These are phyloP conservation scores for Moringa oleifera DNA, from an alignment of 345 rosid species.

Conservation along the genomic window DNA sequence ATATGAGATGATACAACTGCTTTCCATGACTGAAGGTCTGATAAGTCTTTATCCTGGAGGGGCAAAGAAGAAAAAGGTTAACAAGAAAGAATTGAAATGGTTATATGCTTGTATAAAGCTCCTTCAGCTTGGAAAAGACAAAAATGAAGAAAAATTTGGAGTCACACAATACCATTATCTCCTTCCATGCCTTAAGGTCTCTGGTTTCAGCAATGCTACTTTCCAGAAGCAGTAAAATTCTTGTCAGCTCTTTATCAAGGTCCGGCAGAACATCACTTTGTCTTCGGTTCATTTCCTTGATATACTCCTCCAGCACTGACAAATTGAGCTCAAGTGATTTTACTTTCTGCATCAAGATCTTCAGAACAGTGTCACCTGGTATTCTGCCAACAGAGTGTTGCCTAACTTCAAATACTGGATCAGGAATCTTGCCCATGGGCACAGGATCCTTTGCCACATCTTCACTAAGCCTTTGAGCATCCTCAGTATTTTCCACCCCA, in stretches of 20 bases:
- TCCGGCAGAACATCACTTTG: constrained; percentile 54
- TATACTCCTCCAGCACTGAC: constrained; percentile 65
- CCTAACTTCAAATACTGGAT: constrained; percentile 55
- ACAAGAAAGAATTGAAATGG: background rate
- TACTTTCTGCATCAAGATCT: constrained; percentile 90
- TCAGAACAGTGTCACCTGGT: constrained; percentile 63
- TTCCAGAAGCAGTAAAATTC: constrained; percentile 45
- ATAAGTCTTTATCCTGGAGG: constrained; percentile 51
- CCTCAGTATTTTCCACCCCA: constrained; percentile 27
- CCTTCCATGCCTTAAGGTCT: constrained; percentile 59
- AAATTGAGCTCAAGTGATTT: constrained; percentile 70
- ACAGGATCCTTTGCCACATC: constrained; percentile 25
- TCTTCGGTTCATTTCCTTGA: constrained; percentile 52
- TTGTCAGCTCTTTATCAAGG: constrained; percentile 49
- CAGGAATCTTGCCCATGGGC: constrained; percentile 31
- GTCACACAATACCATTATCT: constrained; percentile 37
- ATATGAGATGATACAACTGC: constrained; percentile 42
- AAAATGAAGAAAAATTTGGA: constrained; percentile 1
- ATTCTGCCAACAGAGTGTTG: constrained; percentile 57
- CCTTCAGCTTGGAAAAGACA: background rate
- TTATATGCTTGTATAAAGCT: background rate
- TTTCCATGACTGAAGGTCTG: constrained; percentile 63
- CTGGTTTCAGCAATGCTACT: constrained; percentile 48
- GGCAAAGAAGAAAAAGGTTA: background rate
- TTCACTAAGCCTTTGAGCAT: constrained; percentile 26